Evolutionary conservation across 495 filamentous ascomycete species (phyloP).

Genomic region (Clavariopsis aquatica): DNA sequence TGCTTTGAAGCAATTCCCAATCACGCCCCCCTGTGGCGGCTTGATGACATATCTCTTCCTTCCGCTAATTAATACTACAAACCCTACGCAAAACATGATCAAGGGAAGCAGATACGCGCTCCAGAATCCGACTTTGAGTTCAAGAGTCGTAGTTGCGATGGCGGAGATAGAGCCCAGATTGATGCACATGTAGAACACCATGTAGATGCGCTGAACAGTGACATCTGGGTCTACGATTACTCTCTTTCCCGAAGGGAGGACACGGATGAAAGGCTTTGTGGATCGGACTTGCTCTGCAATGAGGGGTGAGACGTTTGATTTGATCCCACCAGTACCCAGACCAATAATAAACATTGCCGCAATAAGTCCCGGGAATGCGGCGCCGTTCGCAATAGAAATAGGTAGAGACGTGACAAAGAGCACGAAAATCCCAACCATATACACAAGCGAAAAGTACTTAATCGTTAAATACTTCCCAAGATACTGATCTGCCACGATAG

Average conservation of each 20-base stretch:
- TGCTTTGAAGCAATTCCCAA: conserved; percentile 63
- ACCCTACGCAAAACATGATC: conserved; percentile 58
- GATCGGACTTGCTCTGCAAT: conserved; percentile 73
- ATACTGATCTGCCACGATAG: conserved; percentile 64
- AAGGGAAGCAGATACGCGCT: conserved; percentile 70
- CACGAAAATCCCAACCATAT: conserved; percentile 46
- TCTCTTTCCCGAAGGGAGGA: conserved; percentile 62
- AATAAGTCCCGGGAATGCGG: conserved; percentile 41
- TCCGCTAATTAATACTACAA: conserved; percentile 43
- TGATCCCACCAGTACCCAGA: conserved; percentile 72
- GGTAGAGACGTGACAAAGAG: conserved; percentile 45
- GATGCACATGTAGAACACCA: conserved; percentile 67
- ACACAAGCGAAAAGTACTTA: conserved; percentile 53
- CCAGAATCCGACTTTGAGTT: conserved; percentile 71
- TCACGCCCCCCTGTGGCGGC: conserved; percentile 63
- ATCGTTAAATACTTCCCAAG: conserved; percentile 69
- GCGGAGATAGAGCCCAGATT: conserved; percentile 72
- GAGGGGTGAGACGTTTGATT: conserved; percentile 66
- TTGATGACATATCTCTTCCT: conserved; percentile 60
- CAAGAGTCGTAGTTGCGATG: conserved; percentile 65
- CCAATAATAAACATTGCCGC: conserved; percentile 56
- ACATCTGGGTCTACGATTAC: conserved; percentile 75
- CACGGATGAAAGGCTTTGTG: conserved; percentile 54
- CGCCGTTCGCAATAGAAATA: conserved; percentile 39
- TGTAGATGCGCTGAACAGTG: conserved; percentile 72